Conservation (phyloP, 1,284 basidiomycete genomes). For the Moesziomyces sp. region DNA sequence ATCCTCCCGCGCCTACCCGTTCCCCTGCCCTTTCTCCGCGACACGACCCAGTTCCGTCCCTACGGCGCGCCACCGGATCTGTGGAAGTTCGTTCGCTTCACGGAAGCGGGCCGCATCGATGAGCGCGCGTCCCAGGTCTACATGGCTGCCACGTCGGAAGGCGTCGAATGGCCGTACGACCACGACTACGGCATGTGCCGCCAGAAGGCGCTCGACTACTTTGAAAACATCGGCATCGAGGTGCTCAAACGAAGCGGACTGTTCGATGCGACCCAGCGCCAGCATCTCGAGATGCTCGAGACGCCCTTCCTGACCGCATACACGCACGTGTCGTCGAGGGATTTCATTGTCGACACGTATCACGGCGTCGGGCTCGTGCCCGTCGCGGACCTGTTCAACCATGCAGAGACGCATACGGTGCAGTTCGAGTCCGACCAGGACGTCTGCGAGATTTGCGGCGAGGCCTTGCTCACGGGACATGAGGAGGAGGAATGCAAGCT, state of each 20-base stretch:
- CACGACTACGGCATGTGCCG: constrained; percentile 41
- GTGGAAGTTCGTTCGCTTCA: constrained; percentile 30
- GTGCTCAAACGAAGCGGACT: constrained; percentile 17
- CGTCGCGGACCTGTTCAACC: constrained; percentile 62
- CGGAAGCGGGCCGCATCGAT: constrained; percentile 35
- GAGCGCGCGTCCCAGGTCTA: constrained; percentile 11
- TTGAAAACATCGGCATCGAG: constrained; percentile 18
- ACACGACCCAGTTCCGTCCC: not conserved
- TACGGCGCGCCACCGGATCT: not conserved
- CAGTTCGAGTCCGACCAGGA: constrained; percentile 62
- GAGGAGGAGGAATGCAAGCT: constrained; percentile 11
- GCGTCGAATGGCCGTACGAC: constrained; percentile 10
- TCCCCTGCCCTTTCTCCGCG: constrained; percentile 31
- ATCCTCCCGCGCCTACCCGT: constrained; percentile 40
- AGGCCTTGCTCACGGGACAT: constrained; percentile 31
- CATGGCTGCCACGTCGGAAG: not conserved
- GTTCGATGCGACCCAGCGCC: constrained; percentile 4
- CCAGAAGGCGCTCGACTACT: constrained; percentile 34
- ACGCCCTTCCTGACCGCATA: constrained; percentile 40
- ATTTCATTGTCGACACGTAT: constrained; percentile 59
- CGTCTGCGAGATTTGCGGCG: constrained; percentile 59
- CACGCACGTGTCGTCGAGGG: constrained; percentile 55
- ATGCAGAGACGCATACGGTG: constrained; percentile 47
- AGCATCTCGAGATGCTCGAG: constrained; percentile 27
- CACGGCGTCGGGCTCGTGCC: constrained; percentile 60